phyloP scores from a whole-genome alignment of 495 filamentous ascomycete genomes.

The Lasiosphaeriaceae sp. region DNA sequence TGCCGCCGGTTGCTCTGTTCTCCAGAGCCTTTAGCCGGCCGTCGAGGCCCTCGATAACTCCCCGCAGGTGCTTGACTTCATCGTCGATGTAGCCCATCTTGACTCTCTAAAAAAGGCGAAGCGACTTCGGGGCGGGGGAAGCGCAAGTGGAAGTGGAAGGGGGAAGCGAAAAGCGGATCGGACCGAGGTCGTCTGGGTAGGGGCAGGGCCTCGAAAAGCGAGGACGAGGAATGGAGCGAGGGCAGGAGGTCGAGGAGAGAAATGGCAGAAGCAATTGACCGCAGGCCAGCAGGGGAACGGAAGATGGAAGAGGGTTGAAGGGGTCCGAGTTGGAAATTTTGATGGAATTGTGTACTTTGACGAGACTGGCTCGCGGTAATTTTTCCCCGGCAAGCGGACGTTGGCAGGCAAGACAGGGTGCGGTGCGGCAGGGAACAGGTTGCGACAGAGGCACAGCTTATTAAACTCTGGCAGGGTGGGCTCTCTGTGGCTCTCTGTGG shows the following conservation, averaged over 20 bases:
- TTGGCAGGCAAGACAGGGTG: slow-evolving; percentile 1
- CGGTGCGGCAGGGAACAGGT: slow-evolving; percentile 20
- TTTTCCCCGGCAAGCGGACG: slow-evolving; percentile 1
- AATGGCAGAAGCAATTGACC: slow-evolving; percentile 25
- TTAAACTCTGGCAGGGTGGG: too few species aligned
- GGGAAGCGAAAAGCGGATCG: too few species aligned
- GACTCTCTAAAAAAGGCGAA: slow-evolving; percentile 12
- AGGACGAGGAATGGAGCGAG: slow-evolving; percentile 9
- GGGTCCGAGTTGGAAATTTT: slow-evolving; percentile 21
- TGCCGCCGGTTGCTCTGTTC: slow-evolving; percentile 47
- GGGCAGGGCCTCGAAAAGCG: slow-evolving; percentile 6
- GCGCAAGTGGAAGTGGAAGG: slow-evolving; percentile 14
- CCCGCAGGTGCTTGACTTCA: slow-evolving; percentile 70
- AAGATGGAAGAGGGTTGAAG: slow-evolving; percentile 5
- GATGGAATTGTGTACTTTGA: slow-evolving; percentile 14
- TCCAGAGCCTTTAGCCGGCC: slow-evolving; percentile 76
- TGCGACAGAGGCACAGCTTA: slow-evolving; percentile 16
- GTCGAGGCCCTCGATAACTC: slow-evolving; percentile 79
- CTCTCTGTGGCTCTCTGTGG: too few species aligned
- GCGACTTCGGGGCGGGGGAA: slow-evolving; percentile 26
- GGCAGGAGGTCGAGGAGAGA: slow-evolving; percentile 13
- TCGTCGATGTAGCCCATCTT: slow-evolving; percentile 84
- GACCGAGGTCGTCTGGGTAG: slow-evolving; percentile 27
- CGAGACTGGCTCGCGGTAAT: slow-evolving; percentile 10
- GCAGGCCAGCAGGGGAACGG: slow-evolving; percentile 6